These are phyloP conservation scores for Gracilariopsis chorda DNA, from an alignment of 23 red algal genomes.

Conservation along the genomic window DNA sequence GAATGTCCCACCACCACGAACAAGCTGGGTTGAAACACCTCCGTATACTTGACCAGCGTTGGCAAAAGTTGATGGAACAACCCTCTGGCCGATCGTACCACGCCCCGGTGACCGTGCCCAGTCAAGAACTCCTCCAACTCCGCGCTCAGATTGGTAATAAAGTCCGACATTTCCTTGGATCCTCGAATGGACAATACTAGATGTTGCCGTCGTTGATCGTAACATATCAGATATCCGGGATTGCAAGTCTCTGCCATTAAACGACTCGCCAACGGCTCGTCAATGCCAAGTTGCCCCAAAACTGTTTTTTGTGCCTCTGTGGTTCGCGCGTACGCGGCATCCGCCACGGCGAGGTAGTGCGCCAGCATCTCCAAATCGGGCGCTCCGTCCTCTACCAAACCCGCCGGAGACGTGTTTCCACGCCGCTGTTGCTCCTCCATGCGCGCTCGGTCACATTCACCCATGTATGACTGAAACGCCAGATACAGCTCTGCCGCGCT, in stretches of 20 bases:
- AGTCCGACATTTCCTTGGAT: slow-evolving; percentile 75
- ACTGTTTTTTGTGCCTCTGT: not conserved
- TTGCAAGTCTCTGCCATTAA: slow-evolving; percentile 18
- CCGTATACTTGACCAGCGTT: not conserved
- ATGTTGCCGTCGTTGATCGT: slow-evolving; percentile 13
- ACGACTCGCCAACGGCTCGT: not conserved
- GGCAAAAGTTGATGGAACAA: slow-evolving; percentile 45
- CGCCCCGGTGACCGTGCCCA: slow-evolving; percentile 68
- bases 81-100: slow-evolving; percentile 58
- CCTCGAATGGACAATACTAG: slow-evolving; percentile 80
- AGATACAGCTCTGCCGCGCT: slow-evolving; percentile 22
- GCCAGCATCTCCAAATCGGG: not conserved
- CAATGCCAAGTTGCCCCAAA: not conserved
- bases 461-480: slow-evolving; percentile 45
- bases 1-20: slow-evolving; percentile 76
- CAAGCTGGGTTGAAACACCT: slow-evolving; percentile 7
- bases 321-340: slow-evolving; percentile 26
- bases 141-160: slow-evolving; percentile 78
- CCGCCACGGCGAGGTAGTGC: slow-evolving; percentile 5
- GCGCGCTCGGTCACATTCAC: slow-evolving; percentile 37
- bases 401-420: not conserved
- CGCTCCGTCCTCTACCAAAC: too few species aligned
- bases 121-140: slow-evolving; percentile 68
- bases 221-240: slow-evolving; percentile 75
- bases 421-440: not conserved